Percentiles rank a stretch among this genome's conserved stretches.
Conservation (phyloP, 208 protist genomes). For the Leptomonas seymouri region DNA sequence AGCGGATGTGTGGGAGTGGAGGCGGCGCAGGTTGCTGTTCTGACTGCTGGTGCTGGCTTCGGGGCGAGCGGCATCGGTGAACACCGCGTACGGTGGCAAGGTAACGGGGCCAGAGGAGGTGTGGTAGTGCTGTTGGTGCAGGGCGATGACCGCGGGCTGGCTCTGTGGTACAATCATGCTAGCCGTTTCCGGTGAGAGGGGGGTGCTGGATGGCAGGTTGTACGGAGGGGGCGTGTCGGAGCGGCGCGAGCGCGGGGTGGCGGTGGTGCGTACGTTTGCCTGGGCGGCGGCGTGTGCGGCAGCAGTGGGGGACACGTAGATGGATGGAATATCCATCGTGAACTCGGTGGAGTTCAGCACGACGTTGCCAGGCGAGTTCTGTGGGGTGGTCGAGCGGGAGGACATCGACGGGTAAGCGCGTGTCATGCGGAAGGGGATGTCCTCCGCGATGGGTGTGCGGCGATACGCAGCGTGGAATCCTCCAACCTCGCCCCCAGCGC, state of each 20-base stretch:
- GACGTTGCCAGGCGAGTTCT: slow-evolving; percentile 8
- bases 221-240: slow-evolving; percentile 16
- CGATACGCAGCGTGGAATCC: neutral
- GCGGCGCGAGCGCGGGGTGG: slow-evolving; percentile 5
- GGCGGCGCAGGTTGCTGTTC: neutral
- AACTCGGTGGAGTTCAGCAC: slow-evolving; percentile 4
- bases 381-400: slow-evolving; percentile 3
- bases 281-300: neutral
- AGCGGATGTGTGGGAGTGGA: neutral
- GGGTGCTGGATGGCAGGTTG: slow-evolving; percentile 9
- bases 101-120: too few species aligned
- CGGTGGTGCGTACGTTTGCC: neutral
- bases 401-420: slow-evolving; percentile 5
- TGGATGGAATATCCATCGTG: neutral
- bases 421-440: neutral
- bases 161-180: slow-evolving; percentile 14
- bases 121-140: neutral
- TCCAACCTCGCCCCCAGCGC: neutral
- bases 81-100: slow-evolving; percentile 1
- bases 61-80: neutral
- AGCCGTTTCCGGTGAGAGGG: slow-evolving; percentile 7
- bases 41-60: slow-evolving; percentile 14
- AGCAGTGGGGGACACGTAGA: neutral
- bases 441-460: neutral
- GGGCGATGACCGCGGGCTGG: neutral